Percentiles rank a stretch among this genome's conserved stretches.
Conservation (phyloP, 352 stramenopile species). For the Blastocystis sp. region DNA sequence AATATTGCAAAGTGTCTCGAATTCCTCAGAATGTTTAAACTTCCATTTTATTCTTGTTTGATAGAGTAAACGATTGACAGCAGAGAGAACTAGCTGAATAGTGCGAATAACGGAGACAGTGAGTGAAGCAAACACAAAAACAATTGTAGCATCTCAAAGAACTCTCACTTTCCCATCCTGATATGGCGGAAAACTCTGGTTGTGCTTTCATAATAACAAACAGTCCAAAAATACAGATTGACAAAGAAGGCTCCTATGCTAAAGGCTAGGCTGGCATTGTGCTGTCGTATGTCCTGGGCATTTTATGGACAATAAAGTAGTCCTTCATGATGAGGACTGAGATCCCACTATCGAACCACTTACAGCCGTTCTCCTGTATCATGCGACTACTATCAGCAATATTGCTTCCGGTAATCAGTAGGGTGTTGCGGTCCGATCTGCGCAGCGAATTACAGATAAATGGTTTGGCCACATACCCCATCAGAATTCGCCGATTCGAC, state of each 20-base stretch:
- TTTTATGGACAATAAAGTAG: slow-evolving; percentile 43
- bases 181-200: too few relatives aligned
- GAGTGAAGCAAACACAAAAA: too few relatives aligned
- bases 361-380: neutral
- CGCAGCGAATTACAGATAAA: slow-evolving; percentile 45
- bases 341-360: slow-evolving; percentile 51
- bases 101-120: too few relatives aligned
- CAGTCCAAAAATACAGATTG: too few relatives aligned
- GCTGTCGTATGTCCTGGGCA: slow-evolving; percentile 55
- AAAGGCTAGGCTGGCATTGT: slow-evolving; percentile 9
- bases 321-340: slow-evolving; percentile 42
- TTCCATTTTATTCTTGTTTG: slow-evolving; percentile 25
- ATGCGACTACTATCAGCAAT: slow-evolving; percentile 26
- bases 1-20: neutral
- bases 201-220: too few relatives aligned
- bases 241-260: too few relatives aligned
- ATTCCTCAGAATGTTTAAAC: slow-evolving; percentile 11
- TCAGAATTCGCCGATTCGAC: neutral
- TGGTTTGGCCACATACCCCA: neutral
- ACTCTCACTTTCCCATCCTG: too few relatives aligned
- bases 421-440: slow-evolving; percentile 4
- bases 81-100: too few relatives aligned
- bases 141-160: too few relatives aligned
- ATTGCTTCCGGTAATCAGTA: slow-evolving; percentile 41
- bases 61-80: neutral